Evolutionary conservation across 495 filamentous ascomycete genomes (phyloP), one percentile per base, ranked within the genome.

Genomic region (Cercophora scortea): DNA sequence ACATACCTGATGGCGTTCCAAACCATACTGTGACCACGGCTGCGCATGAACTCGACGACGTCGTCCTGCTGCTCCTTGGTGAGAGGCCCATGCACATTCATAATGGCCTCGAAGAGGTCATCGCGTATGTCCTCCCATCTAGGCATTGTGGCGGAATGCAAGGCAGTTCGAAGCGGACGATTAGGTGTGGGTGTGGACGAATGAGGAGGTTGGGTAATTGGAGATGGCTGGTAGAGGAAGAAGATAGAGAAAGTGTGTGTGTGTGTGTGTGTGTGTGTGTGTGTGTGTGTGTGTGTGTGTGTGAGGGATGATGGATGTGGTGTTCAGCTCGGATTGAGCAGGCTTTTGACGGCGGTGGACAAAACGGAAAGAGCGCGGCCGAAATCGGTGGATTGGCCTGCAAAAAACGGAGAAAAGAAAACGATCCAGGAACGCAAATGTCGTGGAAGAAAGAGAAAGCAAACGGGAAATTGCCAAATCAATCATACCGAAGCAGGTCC

Each of bases 1-100:
- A 61, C 60, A 18, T 68, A 67, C 69, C 69, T 58, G 8, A 71
- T 64, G 16, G 57, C 65, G 18, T 71, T 71, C 69, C 69, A 71
- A 32, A 15, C 52, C 4, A 67, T 61, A 10, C 60, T 38, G 36
- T 64, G 58, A 5, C 63, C 61, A 0, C 55, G 52, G 0, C 34
- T 32, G 0, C 36, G 36, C 67, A 71, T 64, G 44, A 55, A 41
- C 0, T 13, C 13, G 3, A 59, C 62, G 10, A 71, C 55, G 0
- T 47, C 50, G 4, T 47, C 54, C 56, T 70, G 64, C 45, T 72
- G 56, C 19, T 70, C 66, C 11, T 56, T 60, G 39, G 44, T 55
- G 19, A 67, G 46, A 1, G 61, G 41, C 3, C 40, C 47, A 2
- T 46, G 18, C 0, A 60, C 56, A 0, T 52, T n/a, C 6, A 61